A percentile compares a stretch with the other conserved stretches of the same genome.
phyloP scores from a whole-genome alignment of 73 alveolate genomes.

The Urostyla sp. region DNA sequence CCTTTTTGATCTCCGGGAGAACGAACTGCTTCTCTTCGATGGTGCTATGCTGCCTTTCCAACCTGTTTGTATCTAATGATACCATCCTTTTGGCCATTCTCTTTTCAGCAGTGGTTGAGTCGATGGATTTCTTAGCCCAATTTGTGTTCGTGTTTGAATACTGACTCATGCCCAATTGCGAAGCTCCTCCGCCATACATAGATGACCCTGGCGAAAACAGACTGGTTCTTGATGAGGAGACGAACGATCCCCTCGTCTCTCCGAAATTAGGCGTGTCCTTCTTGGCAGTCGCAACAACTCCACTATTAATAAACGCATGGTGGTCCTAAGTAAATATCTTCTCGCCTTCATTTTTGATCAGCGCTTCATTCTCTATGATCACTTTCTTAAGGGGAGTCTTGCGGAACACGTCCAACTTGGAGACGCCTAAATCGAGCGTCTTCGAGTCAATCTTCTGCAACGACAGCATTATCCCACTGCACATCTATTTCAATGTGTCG shows the following conservation, averaged over 20 bases:
- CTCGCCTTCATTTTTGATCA: constrained; percentile 47
- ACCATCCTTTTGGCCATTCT: constrained; percentile 45
- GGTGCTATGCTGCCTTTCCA: background rate
- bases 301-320: constrained; percentile 28
- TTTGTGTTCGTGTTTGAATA: too few species aligned
- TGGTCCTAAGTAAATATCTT: constrained; percentile 50
- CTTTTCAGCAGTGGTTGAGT: constrained; percentile 37
- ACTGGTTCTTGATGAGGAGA: constrained; percentile 34
- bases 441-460: constrained; percentile 54
- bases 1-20: background rate
- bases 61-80: background rate
- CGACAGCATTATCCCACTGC: constrained; percentile 13
- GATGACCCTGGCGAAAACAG: constrained; percentile 44
- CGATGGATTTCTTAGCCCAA: constrained; percentile 43
- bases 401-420: constrained; percentile 47
- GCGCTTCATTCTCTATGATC: constrained; percentile 53
- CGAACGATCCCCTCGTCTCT: constrained; percentile 24
- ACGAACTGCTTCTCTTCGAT: background rate
- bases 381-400: constrained; percentile 56
- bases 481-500: background rate
- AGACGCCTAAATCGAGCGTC: constrained; percentile 42
- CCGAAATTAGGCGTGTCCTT: background rate
- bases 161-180: constrained; percentile 19
- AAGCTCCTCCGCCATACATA: constrained; percentile 29
- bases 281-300: constrained; percentile 9